Evolutionary conservation across 805 yeast species (phyloP), one percentile per base, ranked within the genome.

Genomic region (Monosporozyma solicola): DNA sequence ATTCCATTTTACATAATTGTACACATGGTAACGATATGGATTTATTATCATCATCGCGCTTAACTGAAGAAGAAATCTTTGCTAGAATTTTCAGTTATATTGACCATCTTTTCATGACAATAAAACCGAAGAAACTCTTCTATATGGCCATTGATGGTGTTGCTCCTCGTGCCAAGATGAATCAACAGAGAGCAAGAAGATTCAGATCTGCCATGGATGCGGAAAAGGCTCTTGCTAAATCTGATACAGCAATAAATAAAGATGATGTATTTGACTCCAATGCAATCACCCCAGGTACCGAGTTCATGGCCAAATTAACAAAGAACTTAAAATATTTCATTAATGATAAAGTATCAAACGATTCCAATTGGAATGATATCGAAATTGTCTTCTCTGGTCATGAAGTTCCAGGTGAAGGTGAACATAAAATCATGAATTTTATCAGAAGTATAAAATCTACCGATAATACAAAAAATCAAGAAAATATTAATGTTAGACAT

Each of bases 101-200:
- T 57, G 99, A 94, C 67, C 97, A 94, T 69, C 74, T 94, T 53
- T 92, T 94, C 63, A 84, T 84, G 56, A 81, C 89, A 27, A 90
- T 94, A 59, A 82, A 83, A 67, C 99, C 99, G 8, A 77, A 86
- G 61, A 79, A 88, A 65, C 80, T 85, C 13, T 87, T 92, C 61
- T 91, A 85, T 67, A 90, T 92, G 96, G 98, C 99, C 3, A 87
- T 92, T 62, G 99, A 92, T 72, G 99, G 99, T 67, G 98, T 92
- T 50, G 99, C 99, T 0, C 99, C 99, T 44, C 77, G 99, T 67
- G 99, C 99, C 10, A 92, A 92, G 66, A 91, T 92, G 97, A 92
- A 92, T 67, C 98, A 92, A 71, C 99, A 92, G 71, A 81, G 99
- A 72, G 83, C 97, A 0, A 83, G 99, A 76, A 82, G 99, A 72